A percentile compares a stretch with the other conserved stretches of the same genome.
Conservation (phyloP, 345 rosid species). For the Arabidopsis arenosa region DNA sequence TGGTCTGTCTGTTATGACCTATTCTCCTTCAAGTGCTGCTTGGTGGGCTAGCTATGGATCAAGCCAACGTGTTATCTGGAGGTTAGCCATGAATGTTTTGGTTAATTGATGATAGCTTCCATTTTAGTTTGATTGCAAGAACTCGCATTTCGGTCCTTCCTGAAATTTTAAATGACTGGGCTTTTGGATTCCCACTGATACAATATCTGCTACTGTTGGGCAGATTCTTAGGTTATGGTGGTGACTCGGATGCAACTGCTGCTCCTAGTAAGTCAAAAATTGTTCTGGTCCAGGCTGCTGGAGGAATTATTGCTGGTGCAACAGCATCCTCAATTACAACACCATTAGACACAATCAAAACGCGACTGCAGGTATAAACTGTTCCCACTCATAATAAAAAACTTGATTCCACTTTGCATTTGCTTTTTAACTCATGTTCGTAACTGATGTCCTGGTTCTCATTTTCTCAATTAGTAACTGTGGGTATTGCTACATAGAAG, state of each 20-base stretch:
- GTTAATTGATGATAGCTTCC: not conserved
- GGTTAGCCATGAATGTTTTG: slow-evolving; percentile 51
- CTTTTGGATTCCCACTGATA: slow-evolving; percentile 14
- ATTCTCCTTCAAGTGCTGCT: slow-evolving; percentile 97
- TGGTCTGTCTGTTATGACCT: slow-evolving; percentile 92
- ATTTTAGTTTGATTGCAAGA: slow-evolving; percentile 18
- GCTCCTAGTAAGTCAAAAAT: slow-evolving; percentile 62
- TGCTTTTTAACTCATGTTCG: not conserved
- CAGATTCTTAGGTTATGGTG: slow-evolving; percentile 72
- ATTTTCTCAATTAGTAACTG: not conserved
- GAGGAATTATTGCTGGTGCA: slow-evolving; percentile 96
- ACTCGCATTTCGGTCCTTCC: not conserved
- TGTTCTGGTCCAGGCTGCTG: slow-evolving; percentile 81
- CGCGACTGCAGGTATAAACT: slow-evolving; percentile 80
- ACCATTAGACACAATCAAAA: slow-evolving; percentile 95
- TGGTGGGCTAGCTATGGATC: slow-evolving; percentile 99
- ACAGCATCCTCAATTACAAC: slow-evolving; percentile 93
- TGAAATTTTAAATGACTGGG: slow-evolving; percentile 9
- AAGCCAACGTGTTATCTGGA: slow-evolving; percentile 95
- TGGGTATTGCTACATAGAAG: not conserved
- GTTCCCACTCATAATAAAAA: not conserved
- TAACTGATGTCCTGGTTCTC: slow-evolving; percentile 1
- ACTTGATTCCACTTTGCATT: not conserved
- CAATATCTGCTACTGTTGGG: slow-evolving; percentile 42
- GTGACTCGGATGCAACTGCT: slow-evolving; percentile 51